Evolutionary conservation across 306 rosid genomes (phyloP).

Genomic region (Abrus pulchellus): DNA sequence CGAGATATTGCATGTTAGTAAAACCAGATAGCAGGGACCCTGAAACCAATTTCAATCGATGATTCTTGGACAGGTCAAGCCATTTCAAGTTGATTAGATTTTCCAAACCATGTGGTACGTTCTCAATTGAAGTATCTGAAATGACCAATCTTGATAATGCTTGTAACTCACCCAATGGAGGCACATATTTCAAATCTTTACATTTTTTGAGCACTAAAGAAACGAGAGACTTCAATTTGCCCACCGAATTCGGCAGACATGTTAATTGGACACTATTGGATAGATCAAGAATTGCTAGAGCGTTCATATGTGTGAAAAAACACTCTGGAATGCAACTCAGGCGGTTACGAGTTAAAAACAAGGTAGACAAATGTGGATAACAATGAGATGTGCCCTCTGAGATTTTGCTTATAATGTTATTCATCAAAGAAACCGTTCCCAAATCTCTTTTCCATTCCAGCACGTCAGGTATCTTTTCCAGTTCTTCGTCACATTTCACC

Average conservation of each 20-base stretch:
- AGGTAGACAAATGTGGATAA: conserved; percentile 26
- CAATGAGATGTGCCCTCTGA: not conserved
- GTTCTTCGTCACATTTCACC: not conserved
- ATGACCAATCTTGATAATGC: conserved; percentile 16
- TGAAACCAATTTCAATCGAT: not conserved
- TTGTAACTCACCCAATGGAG: conserved; percentile 13
- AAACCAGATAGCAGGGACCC: not conserved
- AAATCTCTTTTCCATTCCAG: conserved; percentile 10
- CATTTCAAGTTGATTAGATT: conserved; percentile 11
- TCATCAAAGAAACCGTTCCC: not conserved
- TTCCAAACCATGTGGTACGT: conserved; percentile 16
- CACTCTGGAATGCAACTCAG: not conserved
- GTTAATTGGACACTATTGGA: not conserved
- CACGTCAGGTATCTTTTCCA: not conserved
- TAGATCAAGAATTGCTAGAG: conserved; percentile 4
- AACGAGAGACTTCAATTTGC: conserved; percentile 11
- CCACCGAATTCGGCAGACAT: conserved; percentile 2
- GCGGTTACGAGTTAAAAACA: not conserved
- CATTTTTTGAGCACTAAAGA: not conserved
- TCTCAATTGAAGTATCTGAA: not conserved
- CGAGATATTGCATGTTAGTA: conserved; percentile 14
- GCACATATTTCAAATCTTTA: not conserved
- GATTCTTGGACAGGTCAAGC: not conserved
- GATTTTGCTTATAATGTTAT: not conserved
- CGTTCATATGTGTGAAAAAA: conserved; percentile 11